These are phyloP conservation scores for Fraxinus albicans DNA, from an alignment of 305 asterid species.

Conservation along the genomic window DNA sequence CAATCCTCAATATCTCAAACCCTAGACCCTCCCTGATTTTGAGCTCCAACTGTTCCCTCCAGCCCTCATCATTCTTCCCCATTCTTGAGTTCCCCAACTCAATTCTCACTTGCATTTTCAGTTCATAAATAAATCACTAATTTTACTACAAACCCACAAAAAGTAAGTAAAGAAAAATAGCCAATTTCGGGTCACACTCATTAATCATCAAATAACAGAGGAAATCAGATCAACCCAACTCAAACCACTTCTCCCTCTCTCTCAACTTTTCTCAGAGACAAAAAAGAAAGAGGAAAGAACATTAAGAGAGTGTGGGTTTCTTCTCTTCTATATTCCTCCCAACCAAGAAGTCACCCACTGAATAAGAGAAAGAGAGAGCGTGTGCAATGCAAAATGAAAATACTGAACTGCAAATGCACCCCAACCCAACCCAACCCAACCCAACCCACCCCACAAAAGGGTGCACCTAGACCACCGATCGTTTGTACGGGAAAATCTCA, in stretches of 20 bases:
- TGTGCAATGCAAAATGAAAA: not conserved
- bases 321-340: slow-evolving; percentile 67
- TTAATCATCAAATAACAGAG: slow-evolving; percentile 9
- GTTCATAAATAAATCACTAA: slow-evolving; percentile 21
- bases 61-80: slow-evolving; percentile 25
- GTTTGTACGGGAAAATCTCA: not conserved
- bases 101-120: slow-evolving; percentile 27
- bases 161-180: not conserved
- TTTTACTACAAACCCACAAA: slow-evolving; percentile 20
- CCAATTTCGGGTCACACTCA: slow-evolving; percentile 20
- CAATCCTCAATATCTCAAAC: slow-evolving; percentile 32
- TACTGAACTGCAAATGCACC: not conserved
- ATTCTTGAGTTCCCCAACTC: slow-evolving; percentile 23
- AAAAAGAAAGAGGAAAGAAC: slow-evolving; percentile 22
- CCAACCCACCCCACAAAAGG: not conserved
- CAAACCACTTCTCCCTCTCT: slow-evolving; percentile 21
- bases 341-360: slow-evolving; percentile 63
- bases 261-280: slow-evolving; percentile 23
- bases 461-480: not conserved
- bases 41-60: slow-evolving; percentile 27
- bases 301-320: slow-evolving; percentile 30
- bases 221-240: slow-evolving; percentile 25
- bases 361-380: slow-evolving; percentile 29
- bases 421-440: no score
- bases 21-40: slow-evolving; percentile 30